Evolutionary conservation across 352 stramenopile genomes (phyloP), one percentile per base, ranked within the genome.

Genomic region (Phytophthora citrophthora): DNA sequence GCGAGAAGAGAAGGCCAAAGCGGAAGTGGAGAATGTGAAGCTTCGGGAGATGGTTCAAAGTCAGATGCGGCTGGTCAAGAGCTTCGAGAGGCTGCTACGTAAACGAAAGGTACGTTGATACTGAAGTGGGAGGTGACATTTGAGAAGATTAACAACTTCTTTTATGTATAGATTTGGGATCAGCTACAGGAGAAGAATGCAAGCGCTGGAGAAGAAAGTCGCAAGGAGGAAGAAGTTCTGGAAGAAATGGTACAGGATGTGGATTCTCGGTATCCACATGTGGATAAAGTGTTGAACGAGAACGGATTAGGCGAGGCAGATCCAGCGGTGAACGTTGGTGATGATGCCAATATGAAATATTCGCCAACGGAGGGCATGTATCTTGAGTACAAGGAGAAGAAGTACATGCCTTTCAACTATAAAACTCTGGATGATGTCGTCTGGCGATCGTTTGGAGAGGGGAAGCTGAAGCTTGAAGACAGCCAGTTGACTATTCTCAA

Each of bases 21-120:
- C 74, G 2, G 67, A 77, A 16, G 52, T 83, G 43, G 71, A 88
- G 54, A 88, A 88, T 45, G 34, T 54, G 1, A 83, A 84, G 54
- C 61, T 88, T 36, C 61, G 64, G 1, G 69, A 79, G 27, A 71
- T 76, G 47, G 62, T 84, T 27, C 63, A 83, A 38, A 74, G 53
- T 2, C 74, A 88, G 40, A 72, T 79, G 24, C 63, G 69, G 3
- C 44, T 86, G 10, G 66, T 72, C 0, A 61, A 58, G 24, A 77
- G 66, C 44, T 73, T 87, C 1, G 72, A 83, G 66, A 64, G 72
- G 39, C 24, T 79, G 29, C 24, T 87, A 8, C 39, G 61, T 9
- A 82, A 84, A 68, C 72, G 64, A 26, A 34, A 48, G 61, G 73
- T 80, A 59, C 8, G 52, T 54, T 51, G 9, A 13, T 34, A 34